Base-by-base conservation (phyloP, 139 green algal genomes). In the Chlamydomonas sp. region DNA sequence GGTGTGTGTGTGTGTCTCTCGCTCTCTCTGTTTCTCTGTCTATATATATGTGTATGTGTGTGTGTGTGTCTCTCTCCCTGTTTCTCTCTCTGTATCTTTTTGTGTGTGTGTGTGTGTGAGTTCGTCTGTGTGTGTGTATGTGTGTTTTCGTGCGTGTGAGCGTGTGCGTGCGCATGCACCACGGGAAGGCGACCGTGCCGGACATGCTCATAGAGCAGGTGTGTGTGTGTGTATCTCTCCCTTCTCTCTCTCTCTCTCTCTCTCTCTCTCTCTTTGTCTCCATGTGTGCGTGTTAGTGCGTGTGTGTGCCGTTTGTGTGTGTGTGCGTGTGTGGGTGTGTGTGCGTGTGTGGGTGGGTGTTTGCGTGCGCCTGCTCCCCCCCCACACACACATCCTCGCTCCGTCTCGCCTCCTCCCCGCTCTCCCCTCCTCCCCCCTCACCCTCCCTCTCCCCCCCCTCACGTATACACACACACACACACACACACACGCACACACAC, bases 1-100 rank as follows among this genome's bases (percentile, higher is more conserved):
- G 81, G 96, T 93, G 22, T 29, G 67, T 22, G 13, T n/a, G n/a
- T 35, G 20, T 63, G 54, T 35, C 20, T 63, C n/a, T 63, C 29
- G 43, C 16, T 54, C 16, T 54, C 20, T 26, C 16, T 26, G 13
- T 13, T 13, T 54, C 20, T 54, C 20, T 13, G 43, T 54, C 16
- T 54, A 20, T 54, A 26, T 13, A 20, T 54, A 26, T 13, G 43
- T 26, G 13, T 13, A 20, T 54, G 43, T 54, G 13, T 13, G 43
- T 54, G 43, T 54, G 43, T 54, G 13, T 13, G 43, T 54, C n/a
- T 54, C 43, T 54, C 13, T 54, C 43, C 43, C 43, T n/a, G 43
- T 54, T 54, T 16, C 43, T n/a, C n/a, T n/a, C n/a, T 35, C 54
- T 63, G 54, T 35, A 20, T 63, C n/a, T 63, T 63, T 13, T 13